phyloP scores from a whole-genome alignment of 1,284 basidiomycete genomes.

The Trametes polyzona region DNA sequence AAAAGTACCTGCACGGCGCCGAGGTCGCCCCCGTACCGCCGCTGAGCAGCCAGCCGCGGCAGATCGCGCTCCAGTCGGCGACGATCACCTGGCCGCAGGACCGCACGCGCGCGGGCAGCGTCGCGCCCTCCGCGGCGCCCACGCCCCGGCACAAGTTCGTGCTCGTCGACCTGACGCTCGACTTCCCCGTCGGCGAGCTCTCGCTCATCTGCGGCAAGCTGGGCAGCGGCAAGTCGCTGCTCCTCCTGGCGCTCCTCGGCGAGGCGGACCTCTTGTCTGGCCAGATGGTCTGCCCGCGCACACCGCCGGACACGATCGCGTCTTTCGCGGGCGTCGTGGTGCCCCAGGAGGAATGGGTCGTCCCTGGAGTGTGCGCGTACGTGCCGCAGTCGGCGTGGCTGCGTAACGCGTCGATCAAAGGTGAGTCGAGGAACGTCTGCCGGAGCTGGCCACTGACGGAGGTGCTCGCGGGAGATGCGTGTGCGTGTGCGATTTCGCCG shows the following conservation, averaged over 20 bases:
- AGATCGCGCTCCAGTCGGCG: slow-evolving; percentile 78
- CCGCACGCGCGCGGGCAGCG: slow-evolving; percentile 50
- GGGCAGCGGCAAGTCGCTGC: slow-evolving; percentile 83
- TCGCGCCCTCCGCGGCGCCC: slow-evolving; percentile 58
- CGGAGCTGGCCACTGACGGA: background rate
- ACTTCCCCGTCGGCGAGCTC: slow-evolving; percentile 81
- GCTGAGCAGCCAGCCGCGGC: slow-evolving; percentile 54
- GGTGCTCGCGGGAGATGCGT: too few species aligned
- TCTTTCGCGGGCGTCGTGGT: slow-evolving; percentile 48
- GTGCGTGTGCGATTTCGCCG: too few species aligned
- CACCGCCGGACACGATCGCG: slow-evolving; percentile 79
- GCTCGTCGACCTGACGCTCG: slow-evolving; percentile 75
- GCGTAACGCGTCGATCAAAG: slow-evolving; percentile 90
- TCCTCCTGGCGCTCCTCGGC: slow-evolving; percentile 87
- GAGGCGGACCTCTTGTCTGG: slow-evolving; percentile 90
- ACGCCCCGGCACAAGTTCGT: slow-evolving; percentile 83
- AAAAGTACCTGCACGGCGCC: slow-evolving; percentile 79
- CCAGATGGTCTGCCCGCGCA: slow-evolving; percentile 80
- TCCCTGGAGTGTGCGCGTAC: slow-evolving; percentile 84
- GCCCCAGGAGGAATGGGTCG: slow-evolving; percentile 71
- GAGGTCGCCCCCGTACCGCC: slow-evolving; percentile 70
- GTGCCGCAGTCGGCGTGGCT: slow-evolving; percentile 93
- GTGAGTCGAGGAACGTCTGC: slow-evolving; percentile 37
- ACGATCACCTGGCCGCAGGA: slow-evolving; percentile 91
- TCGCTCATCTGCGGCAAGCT: slow-evolving; percentile 83